Evolutionary conservation across 768 basidiomycete species (phyloP), one percentile per base, ranked within the genome.

Genomic region (Russula sp.): DNA sequence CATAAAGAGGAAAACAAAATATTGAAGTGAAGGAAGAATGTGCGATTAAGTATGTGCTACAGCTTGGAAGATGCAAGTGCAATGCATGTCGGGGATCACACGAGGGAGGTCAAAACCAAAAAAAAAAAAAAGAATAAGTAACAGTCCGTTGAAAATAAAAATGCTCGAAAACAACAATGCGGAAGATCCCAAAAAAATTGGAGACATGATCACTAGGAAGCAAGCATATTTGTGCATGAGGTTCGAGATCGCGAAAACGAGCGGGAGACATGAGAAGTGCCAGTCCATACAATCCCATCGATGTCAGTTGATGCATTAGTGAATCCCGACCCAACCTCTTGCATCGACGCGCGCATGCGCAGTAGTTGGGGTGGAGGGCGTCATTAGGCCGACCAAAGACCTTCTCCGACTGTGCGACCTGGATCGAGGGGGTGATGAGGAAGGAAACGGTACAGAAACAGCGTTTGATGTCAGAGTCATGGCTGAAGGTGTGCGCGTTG

Each of bases 331-430:
- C 77, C 85, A 90, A n/a, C 91, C 91, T 63, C 87, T 83, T 62
- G 82, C 91, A 71, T 93, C 91, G 57, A 93, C 90, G 68, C 86
- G 86, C 14, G 90, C 89, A 66, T 88, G 87, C 4, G 87, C 91
- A 20, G 86, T 89, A 8, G 91, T 93, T 11, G 91, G 88, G 32
- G 86, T 86, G 22, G 84, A 81, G 16, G 85, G 83, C 31, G 81
- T 77, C 49, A 83, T 82, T 9, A 91, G 68, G 22, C 86, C 86
- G 71, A 92, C 89, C 67, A 89, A 88, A 48, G 88, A 89, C 70
- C 81, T 80, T 49, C 86, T 85, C 61, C 86, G 81, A 39, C 88
- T 87, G 59, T 84, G 81, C 22, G 80, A 75, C 55, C 81, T 83
- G 72, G 87, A 84, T 10, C 87, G 83, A 3, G 89, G 89, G 14